Conservation (phyloP, 2,329 filamentous ascomycete species). For the Paecilomyces sp. region DNA sequence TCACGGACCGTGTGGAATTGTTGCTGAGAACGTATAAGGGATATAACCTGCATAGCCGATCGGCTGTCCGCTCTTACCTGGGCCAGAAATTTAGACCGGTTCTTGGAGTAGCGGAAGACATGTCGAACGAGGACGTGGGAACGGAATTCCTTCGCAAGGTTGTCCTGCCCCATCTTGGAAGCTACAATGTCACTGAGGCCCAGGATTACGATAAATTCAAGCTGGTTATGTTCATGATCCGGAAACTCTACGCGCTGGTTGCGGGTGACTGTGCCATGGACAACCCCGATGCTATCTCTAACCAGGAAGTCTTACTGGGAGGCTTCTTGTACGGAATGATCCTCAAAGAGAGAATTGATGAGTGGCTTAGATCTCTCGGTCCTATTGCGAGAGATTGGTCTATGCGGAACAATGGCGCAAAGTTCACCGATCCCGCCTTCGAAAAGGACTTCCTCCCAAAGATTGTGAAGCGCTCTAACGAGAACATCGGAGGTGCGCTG, state of each 20-base stretch:
- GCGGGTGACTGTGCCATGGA: constrained; percentile 89
- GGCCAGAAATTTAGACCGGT: constrained; percentile 88
- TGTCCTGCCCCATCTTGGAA: constrained; percentile 85
- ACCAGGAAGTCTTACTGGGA: constrained; percentile 88
- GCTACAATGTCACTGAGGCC: constrained; percentile 70
- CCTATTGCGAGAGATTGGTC: constrained; percentile 49
- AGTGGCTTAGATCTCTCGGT: constrained; percentile 67
- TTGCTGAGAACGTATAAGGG: constrained; percentile 88
- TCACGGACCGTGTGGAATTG: constrained; percentile 89
- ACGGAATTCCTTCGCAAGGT: constrained; percentile 86
- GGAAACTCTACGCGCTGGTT: constrained; percentile 88
- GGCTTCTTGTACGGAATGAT: constrained; percentile 94
- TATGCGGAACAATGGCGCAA: constrained; percentile 42
- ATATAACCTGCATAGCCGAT: constrained; percentile 75
- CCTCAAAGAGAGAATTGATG: constrained; percentile 87
- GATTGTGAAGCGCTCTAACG: constrained; percentile 74
- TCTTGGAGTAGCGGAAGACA: constrained; percentile 72
- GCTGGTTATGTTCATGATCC: constrained; percentile 89
- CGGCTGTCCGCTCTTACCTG: constrained; percentile 76
- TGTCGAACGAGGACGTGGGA: constrained; percentile 82
- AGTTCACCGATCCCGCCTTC: constrained; percentile 71
- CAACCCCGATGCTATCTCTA: constrained; percentile 94
- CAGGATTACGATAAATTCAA: constrained; percentile 91
- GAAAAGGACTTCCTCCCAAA: constrained; percentile 68
- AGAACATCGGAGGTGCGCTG: constrained; percentile 77